Percentiles rank a stretch among this genome's conserved stretches.
Evolutionary conservation across 768 basidiomycete genomes (phyloP).

Genomic region (Leccinum longicurvipes): DNA sequence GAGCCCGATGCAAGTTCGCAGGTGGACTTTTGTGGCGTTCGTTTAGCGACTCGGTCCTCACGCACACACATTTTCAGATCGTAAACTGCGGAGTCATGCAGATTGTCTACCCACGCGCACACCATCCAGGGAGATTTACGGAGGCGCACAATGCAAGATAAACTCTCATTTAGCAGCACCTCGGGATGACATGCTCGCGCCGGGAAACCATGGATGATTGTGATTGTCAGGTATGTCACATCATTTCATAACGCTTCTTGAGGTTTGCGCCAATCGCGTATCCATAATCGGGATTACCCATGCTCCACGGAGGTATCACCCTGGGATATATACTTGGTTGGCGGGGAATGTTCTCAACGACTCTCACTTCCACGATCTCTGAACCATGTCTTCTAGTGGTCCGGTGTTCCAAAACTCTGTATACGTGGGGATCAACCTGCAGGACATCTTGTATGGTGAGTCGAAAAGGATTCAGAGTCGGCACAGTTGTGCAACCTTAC

Average conservation of each 20-base stretch:
- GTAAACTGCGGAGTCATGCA: background rate
- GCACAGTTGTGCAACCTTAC: background rate
- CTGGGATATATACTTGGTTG: constrained; percentile 8
- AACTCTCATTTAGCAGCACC: background rate
- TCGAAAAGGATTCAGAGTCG: background rate
- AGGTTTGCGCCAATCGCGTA: background rate
- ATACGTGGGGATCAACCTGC: constrained; percentile 24
- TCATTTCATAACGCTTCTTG: background rate
- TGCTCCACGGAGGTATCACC: background rate
- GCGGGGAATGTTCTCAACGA: background rate
- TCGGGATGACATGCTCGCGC: background rate
- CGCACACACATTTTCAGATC: background rate
- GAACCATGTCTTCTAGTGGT: constrained; percentile 18
- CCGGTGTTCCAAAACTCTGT: constrained; percentile 20
- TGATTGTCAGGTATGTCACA: background rate
- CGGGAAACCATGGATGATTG: background rate
- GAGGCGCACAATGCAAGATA: background rate
- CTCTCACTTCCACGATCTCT: background rate
- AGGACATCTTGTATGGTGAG: constrained; percentile 27
- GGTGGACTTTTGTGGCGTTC: background rate
- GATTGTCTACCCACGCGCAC: background rate
- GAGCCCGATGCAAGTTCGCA: background rate
- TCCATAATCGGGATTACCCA: background rate
- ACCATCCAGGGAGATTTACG: background rate
- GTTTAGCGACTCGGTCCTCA: background rate